Evolutionary conservation across 2,329 filamentous ascomycete species (phyloP).

Genomic region (Talaromyces verruculosus): DNA sequence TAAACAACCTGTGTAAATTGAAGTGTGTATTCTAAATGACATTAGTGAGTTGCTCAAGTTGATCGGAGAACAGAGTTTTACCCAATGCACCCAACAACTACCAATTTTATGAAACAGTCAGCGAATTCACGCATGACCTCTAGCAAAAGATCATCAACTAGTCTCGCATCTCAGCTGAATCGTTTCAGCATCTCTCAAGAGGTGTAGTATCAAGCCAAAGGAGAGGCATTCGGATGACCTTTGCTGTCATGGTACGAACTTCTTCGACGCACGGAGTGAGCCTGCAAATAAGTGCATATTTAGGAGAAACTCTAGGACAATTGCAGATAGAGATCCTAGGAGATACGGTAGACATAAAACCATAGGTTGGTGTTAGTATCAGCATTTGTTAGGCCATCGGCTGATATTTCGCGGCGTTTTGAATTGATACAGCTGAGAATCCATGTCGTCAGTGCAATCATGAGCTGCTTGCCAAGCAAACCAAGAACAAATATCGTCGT

Average conservation of each 20-base stretch:
- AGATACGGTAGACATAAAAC: neutral
- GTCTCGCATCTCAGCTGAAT: conserved; percentile 70
- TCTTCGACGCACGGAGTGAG: conserved; percentile 66
- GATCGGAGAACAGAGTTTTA: conserved; percentile 65
- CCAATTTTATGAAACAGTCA: conserved; percentile 51
- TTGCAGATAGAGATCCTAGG: neutral
- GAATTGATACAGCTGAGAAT: conserved; percentile 5
- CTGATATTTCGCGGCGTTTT: neutral
- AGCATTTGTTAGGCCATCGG: neutral
- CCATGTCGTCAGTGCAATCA: conserved; percentile 2
- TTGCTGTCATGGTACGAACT: conserved; percentile 61
- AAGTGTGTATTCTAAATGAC: conserved; percentile 59
- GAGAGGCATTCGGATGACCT: conserved; percentile 68
- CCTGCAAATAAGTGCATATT: neutral
- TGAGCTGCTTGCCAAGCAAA: neutral
- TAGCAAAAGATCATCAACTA: conserved; percentile 63
- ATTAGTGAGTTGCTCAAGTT: conserved; percentile 51
- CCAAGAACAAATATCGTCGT: conserved; percentile 36
- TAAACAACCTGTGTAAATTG: conserved; percentile 51
- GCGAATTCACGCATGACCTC: conserved; percentile 51
- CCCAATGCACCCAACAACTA: conserved; percentile 66
- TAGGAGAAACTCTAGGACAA: neutral
- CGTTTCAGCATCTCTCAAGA: conserved; percentile 71
- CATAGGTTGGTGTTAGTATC: neutral
- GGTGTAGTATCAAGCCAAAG: conserved; percentile 79